Conservation (phyloP, 257 asterid genomes). For the Penstemon newberryi region DNA sequence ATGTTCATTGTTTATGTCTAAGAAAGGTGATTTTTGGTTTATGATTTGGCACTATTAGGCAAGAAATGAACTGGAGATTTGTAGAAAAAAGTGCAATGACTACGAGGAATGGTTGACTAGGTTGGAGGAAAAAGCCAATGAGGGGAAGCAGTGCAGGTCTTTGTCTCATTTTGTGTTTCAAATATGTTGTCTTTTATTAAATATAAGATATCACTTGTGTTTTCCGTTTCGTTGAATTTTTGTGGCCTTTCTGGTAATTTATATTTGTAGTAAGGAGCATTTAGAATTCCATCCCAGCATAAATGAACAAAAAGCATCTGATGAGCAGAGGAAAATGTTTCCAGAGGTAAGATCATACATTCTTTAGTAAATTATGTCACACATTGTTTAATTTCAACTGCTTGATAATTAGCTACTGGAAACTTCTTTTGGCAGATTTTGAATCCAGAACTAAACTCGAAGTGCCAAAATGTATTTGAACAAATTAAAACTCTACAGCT, state of each 20-base stretch:
- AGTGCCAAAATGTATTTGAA: conserved; percentile 33
- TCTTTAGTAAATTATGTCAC: conserved; percentile 19
- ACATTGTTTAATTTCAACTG: conserved; percentile 20
- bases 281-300: conserved; percentile 45
- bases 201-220: background rate
- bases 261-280: conserved; percentile 42
- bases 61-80: conserved; percentile 55
- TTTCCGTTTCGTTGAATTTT: background rate
- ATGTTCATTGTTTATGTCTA: conserved; percentile 10
- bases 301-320: conserved; percentile 42
- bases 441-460: conserved; percentile 34
- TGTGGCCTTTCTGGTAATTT: conserved; percentile 22
- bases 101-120: conserved; percentile 40
- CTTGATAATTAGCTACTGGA: conserved; percentile 20
- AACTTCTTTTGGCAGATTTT: conserved; percentile 30
- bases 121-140: conserved; percentile 36
- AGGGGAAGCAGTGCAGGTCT: conserved; percentile 52
- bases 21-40: conserved; percentile 18
- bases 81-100: conserved; percentile 47
- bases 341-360: conserved; percentile 42
- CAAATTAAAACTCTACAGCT: conserved; percentile 47
- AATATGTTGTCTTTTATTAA: conserved; percentile 1
- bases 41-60: conserved; percentile 43
- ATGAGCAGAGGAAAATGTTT: conserved; percentile 39
- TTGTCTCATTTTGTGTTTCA: conserved; percentile 19